Base-by-base conservation (phyloP, 2,329 filamentous ascomycete species). In the Colletotrichum lupini region DNA sequence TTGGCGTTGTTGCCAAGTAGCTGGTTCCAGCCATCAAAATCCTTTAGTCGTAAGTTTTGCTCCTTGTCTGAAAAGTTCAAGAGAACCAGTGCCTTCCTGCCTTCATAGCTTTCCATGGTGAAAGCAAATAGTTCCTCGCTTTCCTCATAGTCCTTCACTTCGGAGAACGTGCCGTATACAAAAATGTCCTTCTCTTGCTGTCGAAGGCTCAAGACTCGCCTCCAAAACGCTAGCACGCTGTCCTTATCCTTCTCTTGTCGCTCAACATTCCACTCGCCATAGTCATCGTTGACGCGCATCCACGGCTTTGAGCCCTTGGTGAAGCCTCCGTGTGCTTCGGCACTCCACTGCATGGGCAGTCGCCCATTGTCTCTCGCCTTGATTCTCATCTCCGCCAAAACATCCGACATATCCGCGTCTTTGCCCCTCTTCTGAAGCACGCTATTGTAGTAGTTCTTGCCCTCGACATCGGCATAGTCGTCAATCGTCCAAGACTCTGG, bases 291-390 rank as follows among this genome's bases (percentile, higher is more conserved):
- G 3, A 78, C 66, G 0, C 74, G 65, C 78, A 81, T 81, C 79
- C 79, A 81, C 1, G 78, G 76, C 2, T 70, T 74, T 3, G 22
- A 4, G 0, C 61, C 69, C 0, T 61, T 6, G 1, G 77, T 75
- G 22, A 81, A 81, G 0, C 91, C 91, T 0, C 85, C 87, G 73
- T 90, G 83, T 0, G 82, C 76, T 0, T 82, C 79, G 0, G 80
- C 81, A 60, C 81, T 84, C 91, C 90, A 92, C 66, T 90, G 88
- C 80, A 81, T 78, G 0, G 79, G 77, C 1, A 77, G 24, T 1
- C 79, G 67, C 0, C 75, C 75, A n/a, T 81, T 77, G 2, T 81
- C 79, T 1, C 77, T 72, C 1, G 78, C 79, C 49, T 80, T 80
- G 3, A 78, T 71, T 42, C 86, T 81, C 5, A 83, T 49, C 42